Conservation (phyloP, 2,329 filamentous ascomycete species). For the Calonectria naviculata region DNA sequence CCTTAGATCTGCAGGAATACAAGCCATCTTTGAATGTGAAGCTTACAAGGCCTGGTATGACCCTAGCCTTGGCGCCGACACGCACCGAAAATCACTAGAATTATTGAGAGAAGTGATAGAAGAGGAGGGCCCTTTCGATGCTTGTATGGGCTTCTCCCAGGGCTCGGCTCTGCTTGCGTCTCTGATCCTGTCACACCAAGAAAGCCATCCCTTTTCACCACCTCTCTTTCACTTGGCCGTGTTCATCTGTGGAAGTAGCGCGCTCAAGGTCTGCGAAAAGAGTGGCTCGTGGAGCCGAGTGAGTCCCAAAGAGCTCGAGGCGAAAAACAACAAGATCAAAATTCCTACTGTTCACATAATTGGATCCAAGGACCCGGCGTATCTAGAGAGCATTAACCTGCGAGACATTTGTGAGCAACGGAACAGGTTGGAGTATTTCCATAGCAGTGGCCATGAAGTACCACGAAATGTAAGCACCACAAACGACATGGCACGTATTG, state of each 20-base stretch:
- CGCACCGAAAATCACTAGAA: background rate
- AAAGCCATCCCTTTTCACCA: background rate
- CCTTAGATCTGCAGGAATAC: background rate
- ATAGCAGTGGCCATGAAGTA: conserved; percentile 1
- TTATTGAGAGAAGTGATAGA: conserved; percentile 4
- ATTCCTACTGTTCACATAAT: conserved; percentile 12
- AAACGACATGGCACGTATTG: conserved; percentile 1
- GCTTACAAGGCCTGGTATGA: conserved; percentile 14
- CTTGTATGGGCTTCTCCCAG: conserved; percentile 12
- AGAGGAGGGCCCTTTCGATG: conserved; percentile 10
- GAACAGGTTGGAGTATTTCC: conserved; percentile 1
- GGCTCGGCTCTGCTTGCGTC: conserved; percentile 8
- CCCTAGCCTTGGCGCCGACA: background rate
- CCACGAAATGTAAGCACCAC: background rate
- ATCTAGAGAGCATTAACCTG: conserved; percentile 13
- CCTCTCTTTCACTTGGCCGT: conserved; percentile 1
- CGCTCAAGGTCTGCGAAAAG: background rate
- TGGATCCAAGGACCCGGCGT: background rate
- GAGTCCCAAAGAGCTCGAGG: background rate
- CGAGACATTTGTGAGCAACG: conserved; percentile 9
- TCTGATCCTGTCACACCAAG: conserved; percentile 1
- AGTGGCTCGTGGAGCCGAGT: conserved; percentile 4
- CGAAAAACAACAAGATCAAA: background rate
- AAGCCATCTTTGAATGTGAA: background rate
- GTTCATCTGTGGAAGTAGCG: conserved; percentile 18